A percentile compares a stretch with the other conserved stretches of the same genome.
Evolutionary conservation across 2,329 filamentous ascomycete species (phyloP).

Genomic region (Fusarium nodosum): DNA sequence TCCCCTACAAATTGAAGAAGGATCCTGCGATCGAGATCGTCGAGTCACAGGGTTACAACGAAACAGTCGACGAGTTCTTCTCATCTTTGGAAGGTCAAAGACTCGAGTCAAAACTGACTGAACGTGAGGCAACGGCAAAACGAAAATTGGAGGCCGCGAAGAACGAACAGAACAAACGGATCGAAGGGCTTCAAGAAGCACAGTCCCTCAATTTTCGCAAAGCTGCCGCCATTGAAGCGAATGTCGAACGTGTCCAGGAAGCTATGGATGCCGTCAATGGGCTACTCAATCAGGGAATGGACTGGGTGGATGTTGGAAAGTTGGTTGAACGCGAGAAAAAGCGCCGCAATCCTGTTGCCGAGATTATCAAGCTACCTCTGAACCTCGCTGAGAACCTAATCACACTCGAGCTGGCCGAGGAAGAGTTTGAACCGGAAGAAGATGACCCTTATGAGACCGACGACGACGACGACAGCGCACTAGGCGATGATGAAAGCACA

Average conservation of each 20-base stretch:
- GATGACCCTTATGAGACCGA: slow-evolving; percentile 75
- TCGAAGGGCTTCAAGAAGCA: slow-evolving; percentile 84
- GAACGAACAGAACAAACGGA: slow-evolving; percentile 84
- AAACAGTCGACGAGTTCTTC: slow-evolving; percentile 96
- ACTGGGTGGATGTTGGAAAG: slow-evolving; percentile 92
- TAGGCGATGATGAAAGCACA: slow-evolving; percentile 54
- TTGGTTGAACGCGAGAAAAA: slow-evolving; percentile 90
- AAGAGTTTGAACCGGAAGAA: slow-evolving; percentile 72
- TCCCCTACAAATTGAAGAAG: slow-evolving; percentile 81
- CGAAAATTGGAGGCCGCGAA: slow-evolving; percentile 87
- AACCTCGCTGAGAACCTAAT: slow-evolving; percentile 92
- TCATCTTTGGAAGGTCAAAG: slow-evolving; percentile 96
- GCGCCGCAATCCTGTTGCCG: slow-evolving; percentile 84
- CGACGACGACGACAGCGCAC: slow-evolving; percentile 69
- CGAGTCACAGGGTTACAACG: slow-evolving; percentile 88
- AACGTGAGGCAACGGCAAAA: slow-evolving; percentile 84
- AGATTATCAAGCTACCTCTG: slow-evolving; percentile 86
- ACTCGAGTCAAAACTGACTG: slow-evolving; percentile 83
- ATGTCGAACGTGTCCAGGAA: slow-evolving; percentile 91
- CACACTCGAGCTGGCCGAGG: slow-evolving; percentile 82
- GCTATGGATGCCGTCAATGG: slow-evolving; percentile 93
- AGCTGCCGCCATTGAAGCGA: slow-evolving; percentile 90
- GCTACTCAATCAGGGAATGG: slow-evolving; percentile 93
- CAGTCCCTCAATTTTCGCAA: slow-evolving; percentile 89
- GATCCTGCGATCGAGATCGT: slow-evolving; percentile 76